phyloP scores from a whole-genome alignment of 768 basidiomycete genomes.

The Pulveroboletus sp. region DNA sequence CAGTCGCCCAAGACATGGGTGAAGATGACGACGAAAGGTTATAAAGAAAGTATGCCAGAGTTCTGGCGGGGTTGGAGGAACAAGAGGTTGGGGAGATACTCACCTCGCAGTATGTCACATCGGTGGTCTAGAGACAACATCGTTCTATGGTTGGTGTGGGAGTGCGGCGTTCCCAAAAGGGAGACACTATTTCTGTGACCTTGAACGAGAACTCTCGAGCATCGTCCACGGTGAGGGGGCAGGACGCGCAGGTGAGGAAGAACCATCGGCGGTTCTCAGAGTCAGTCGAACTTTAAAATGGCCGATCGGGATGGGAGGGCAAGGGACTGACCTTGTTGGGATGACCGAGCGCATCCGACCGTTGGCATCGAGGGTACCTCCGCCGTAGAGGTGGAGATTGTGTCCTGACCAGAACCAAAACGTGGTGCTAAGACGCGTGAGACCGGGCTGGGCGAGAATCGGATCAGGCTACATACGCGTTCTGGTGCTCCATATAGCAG shows the following conservation, averaged over 20 bases:
- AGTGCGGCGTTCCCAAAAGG: constrained; percentile 36
- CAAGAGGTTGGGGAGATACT: constrained; percentile 34
- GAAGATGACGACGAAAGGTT: neutral
- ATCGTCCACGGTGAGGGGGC: constrained; percentile 42
- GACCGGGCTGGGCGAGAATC: neutral
- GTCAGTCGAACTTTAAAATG: constrained; percentile 19
- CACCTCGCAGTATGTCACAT: constrained; percentile 39
- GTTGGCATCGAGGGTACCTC: constrained; percentile 42
- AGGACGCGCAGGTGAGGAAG: constrained; percentile 41
- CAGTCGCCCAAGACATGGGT: constrained; percentile 34
- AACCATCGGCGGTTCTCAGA: constrained; percentile 39
- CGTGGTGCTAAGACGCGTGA: constrained; percentile 28
- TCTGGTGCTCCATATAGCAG: constrained; percentile 40
- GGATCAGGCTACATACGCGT: constrained; percentile 29
- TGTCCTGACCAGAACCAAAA: constrained; percentile 38
- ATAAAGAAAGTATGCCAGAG: constrained; percentile 21
- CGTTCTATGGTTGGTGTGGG: constrained; percentile 16
- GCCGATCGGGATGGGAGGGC: neutral
- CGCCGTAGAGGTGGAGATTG: constrained; percentile 37
- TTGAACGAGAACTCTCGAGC: constrained; percentile 38
- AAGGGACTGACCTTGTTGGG: constrained; percentile 22
- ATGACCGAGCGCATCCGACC: constrained; percentile 41
- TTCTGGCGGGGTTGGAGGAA: constrained; percentile 33
- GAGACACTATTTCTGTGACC: constrained; percentile 38
- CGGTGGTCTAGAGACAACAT: constrained; percentile 40